phyloP scores from a whole-genome alignment of 2,329 filamentous ascomycete species.

The Fusarium nanum region DNA sequence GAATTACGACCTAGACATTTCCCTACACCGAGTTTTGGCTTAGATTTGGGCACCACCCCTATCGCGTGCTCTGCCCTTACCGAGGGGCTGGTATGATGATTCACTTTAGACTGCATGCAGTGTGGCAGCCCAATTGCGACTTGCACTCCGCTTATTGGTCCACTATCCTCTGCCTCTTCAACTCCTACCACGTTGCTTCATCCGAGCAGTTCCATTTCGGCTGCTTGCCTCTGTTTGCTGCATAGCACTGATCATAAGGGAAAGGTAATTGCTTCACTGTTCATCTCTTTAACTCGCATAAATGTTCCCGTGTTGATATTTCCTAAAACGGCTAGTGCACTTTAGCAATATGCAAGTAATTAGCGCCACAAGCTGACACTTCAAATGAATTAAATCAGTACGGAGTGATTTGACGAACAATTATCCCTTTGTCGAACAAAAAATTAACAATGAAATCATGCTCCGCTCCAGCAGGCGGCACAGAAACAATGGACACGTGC shows the following conservation, averaged over 20 bases:
- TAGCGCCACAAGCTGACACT: constrained; percentile 5
- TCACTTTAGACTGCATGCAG: constrained; percentile 35
- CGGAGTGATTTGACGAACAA: background rate
- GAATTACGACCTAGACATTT: background rate
- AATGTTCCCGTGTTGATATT: background rate
- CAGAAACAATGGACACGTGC: background rate
- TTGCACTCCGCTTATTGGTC: background rate
- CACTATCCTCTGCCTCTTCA: background rate
- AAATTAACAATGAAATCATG: background rate
- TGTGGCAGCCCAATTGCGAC: constrained; percentile 18
- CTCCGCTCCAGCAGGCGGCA: background rate
- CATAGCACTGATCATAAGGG: background rate
- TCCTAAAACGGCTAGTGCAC: constrained; percentile 21
- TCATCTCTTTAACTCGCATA: background rate
- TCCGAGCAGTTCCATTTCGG: background rate
- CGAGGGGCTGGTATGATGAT: constrained; percentile 28
- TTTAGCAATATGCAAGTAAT: constrained; percentile 25
- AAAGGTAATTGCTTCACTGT: background rate
- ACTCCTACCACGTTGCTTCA: background rate
- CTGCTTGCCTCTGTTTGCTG: background rate
- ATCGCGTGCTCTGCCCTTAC: constrained; percentile 21
- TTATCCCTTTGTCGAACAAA: background rate
- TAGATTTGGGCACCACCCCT: background rate
- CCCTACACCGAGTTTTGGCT: background rate
- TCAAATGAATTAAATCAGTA: background rate